Evolutionary conservation across 768 basidiomycete species (phyloP), one percentile per base, ranked within the genome.

Genomic region (Gloeostereum incarnatum): DNA sequence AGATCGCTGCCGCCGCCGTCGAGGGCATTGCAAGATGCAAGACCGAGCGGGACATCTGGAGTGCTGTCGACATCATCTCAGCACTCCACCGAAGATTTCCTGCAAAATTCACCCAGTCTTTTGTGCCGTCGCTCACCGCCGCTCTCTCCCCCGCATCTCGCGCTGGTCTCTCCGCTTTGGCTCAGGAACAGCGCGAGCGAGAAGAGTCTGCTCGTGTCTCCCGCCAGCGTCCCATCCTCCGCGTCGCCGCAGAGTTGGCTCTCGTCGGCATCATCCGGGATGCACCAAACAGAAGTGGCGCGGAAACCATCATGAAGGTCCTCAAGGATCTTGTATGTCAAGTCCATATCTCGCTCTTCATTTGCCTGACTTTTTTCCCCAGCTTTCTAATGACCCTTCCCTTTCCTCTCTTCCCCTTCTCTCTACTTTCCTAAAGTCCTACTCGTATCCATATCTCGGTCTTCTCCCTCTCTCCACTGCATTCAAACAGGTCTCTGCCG

Each of bases 31-130:
- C 60, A 6, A 75, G 84, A 45, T 94, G 92, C 58, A 96, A 91
- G 64, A 87, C 85, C 0, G 94, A 96, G 57, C 81, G 82, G 46
- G 94, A 99, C 49, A 73, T 89, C 14, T 85, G 85, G 81, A 81
- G 80, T 41, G 90, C 91, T 19, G 85, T 91, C 13, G 93, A 98
- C 71, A 96, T 96, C 45, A 83, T 96, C 46, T 91, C 85, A 32
- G 70, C 82, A 16, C 62, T 99, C 27, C 93, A 98, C 54, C 76
- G 86, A 31, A 80, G 96, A 13, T 91, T 99, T 50, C 71, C 86
- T 4, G 68, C 71, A 19, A 66, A 73, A 1, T 97, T 94, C 56
- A 83, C 91, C 1, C 81, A 83, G 1, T 68, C 69, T 1, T 59
- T 97, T 19, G 54, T 87, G 5, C 60, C 76, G 9, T 60, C 71